Evolutionary conservation across 2,329 filamentous ascomycete species (phyloP).

Genomic region (Acrocalymma vagum): DNA sequence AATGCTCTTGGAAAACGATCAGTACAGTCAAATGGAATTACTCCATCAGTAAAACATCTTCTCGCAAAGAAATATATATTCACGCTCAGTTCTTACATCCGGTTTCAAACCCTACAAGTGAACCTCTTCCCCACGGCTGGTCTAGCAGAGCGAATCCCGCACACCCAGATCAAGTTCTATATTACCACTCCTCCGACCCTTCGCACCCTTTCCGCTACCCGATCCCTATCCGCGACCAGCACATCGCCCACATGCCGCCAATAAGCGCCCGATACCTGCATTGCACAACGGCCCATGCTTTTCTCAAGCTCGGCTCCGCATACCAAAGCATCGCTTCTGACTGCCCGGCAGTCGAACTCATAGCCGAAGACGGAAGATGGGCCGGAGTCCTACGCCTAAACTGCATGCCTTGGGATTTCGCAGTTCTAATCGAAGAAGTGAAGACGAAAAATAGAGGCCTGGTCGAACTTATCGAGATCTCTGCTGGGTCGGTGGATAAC

Average conservation of each 20-base stretch:
- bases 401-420: not conserved
- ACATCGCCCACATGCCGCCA: conserved; percentile 10
- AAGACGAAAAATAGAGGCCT: not conserved
- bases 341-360: conserved; percentile 12
- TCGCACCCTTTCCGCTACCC: conserved; percentile 17
- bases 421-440: not conserved
- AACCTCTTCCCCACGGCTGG: not conserved
- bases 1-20: conserved; percentile 16
- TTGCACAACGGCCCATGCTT: conserved; percentile 9
- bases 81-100: conserved; percentile 14
- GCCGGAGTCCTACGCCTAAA: conserved; percentile 20
- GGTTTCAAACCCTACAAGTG: not conserved
- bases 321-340: conserved; percentile 9
- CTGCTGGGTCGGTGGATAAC: conserved; percentile 18
- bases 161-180: not conserved
- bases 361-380: conserved; percentile 12
- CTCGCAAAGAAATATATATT: conserved; percentile 8
- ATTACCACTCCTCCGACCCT: conserved; percentile 13
- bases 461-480: conserved; percentile 22
- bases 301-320: conserved; percentile 10
- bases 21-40: conserved; percentile 19
- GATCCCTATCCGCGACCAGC: conserved; percentile 15
- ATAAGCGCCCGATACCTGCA: conserved; percentile 17
- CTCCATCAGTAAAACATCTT: conserved; percentile 5
- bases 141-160: not conserved